These are phyloP conservation scores for Hypoxylon fragiforme DNA, from an alignment of 495 filamentous ascomycete genomes.

Conservation along the genomic window DNA sequence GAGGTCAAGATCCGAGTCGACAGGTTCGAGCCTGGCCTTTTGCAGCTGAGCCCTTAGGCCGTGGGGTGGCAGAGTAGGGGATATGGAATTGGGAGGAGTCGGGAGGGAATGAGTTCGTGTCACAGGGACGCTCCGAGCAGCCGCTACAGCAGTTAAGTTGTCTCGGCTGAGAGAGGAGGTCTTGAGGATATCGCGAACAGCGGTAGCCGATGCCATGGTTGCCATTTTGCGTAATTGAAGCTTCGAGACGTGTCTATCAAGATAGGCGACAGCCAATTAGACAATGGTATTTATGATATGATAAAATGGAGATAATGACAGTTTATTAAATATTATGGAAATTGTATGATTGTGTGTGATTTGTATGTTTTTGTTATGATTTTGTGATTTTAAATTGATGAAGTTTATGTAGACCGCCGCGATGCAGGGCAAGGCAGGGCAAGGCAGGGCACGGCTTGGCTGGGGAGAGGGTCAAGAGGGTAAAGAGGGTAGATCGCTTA, in stretches of 20 bases:
- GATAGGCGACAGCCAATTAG: constrained; percentile 36
- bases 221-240: constrained; percentile 57
- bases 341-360: neutral
- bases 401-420: too few species aligned
- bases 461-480: too few species aligned
- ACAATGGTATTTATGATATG: neutral
- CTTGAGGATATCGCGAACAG: constrained; percentile 73
- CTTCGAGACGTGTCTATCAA: constrained; percentile 53
- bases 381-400: too few species aligned
- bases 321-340: neutral
- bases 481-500: too few species aligned
- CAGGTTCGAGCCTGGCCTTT: constrained; percentile 63
- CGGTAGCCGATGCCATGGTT: constrained; percentile 59
- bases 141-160: constrained; percentile 64
- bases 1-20: constrained; percentile 89
- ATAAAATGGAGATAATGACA: too few species aligned
- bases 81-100: constrained; percentile 96
- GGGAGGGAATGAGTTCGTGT: constrained; percentile 67
- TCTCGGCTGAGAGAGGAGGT: constrained; percentile 57
- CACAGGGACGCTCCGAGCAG: constrained; percentile 58
- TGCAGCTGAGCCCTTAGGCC: constrained; percentile 65
- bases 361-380: neutral
- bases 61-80: constrained; percentile 82
- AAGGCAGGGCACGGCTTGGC: too few species aligned
- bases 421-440: too few species aligned